Percentiles rank a stretch among this genome's conserved stretches.
Conservation (phyloP, 768 basidiomycete genomes). For the Agaricus bisporus region DNA sequence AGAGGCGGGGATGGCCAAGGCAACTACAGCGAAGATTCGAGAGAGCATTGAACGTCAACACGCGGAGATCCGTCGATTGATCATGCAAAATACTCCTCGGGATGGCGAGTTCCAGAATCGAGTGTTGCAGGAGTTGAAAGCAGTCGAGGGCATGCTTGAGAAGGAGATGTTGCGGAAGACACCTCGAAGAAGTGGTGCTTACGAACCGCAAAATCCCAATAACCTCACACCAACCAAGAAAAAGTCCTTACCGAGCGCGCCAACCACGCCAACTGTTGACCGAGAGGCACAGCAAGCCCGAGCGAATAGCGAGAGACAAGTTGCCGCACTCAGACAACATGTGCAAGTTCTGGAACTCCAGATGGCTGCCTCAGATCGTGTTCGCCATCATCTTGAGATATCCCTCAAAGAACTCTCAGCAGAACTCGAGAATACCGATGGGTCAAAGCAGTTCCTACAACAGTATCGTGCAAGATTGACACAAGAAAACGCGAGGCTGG, state of each 20-base stretch:
- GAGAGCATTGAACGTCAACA: constrained; percentile 63
- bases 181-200: constrained; percentile 25
- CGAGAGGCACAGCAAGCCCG: constrained; percentile 18
- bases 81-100: constrained; percentile 48
- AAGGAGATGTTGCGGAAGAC: constrained; percentile 41
- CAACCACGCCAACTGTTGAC: constrained; percentile 8
- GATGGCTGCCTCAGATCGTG: constrained; percentile 62
- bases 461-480: constrained; percentile 49
- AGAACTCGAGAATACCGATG: constrained; percentile 59
- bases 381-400: constrained; percentile 56
- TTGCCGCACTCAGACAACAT: constrained; percentile 51
- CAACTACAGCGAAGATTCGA: constrained; percentile 48
- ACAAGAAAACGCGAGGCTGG: constrained; percentile 49
- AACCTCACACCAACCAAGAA: constrained; percentile 47
- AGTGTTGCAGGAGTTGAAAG: constrained; percentile 56
- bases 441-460: constrained; percentile 57
- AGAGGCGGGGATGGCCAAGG: constrained; percentile 45
- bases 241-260: constrained; percentile 13
- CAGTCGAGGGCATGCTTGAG: constrained; percentile 50
- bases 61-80: constrained; percentile 63
- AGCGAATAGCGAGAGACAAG: constrained; percentile 40
- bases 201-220: constrained; percentile 31
- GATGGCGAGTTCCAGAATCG: constrained; percentile 59
- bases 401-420: constrained; percentile 53
- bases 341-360: constrained; percentile 63